Percentiles rank a stretch among this genome's conserved stretches.
Conservation (phyloP, 371 early-diverging fungal species). For the Mortierella sp. region DNA sequence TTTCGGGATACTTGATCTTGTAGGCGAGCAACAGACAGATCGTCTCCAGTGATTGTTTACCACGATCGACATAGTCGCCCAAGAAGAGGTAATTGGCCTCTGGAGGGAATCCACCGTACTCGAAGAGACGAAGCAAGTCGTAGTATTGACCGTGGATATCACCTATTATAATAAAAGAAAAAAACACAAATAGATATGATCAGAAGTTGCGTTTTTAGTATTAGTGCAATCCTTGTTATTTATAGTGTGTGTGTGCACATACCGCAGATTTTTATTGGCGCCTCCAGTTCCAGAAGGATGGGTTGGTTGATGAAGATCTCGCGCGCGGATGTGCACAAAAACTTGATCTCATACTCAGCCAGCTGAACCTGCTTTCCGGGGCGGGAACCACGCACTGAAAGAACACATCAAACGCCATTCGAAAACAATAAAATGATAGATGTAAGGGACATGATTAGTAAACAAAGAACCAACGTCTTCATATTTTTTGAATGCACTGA, state of each 20-base stretch:
- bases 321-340: slow-evolving; percentile 88
- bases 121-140: slow-evolving; percentile 90
- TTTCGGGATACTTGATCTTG: slow-evolving; percentile 97
- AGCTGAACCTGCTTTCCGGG: slow-evolving; percentile 90
- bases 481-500: too few species aligned
- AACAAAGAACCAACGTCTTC: too few species aligned
- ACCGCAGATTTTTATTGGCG: slow-evolving; percentile 96
- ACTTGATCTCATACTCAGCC: slow-evolving; percentile 87
- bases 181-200: not conserved
- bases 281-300: slow-evolving; percentile 91
- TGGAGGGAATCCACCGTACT: slow-evolving; percentile 88
- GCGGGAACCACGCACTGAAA: slow-evolving; percentile 89
- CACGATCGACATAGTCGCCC: slow-evolving; percentile 98
- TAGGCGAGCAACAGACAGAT: slow-evolving; percentile 92
- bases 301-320: slow-evolving; percentile 95
- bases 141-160: slow-evolving; percentile 96
- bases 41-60: slow-evolving; percentile 95
- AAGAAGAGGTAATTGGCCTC: slow-evolving; percentile 92
- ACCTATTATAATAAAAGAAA: slow-evolving; percentile 6
- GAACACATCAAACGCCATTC: not conserved
- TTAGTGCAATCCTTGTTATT: not conserved
- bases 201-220: not conserved
- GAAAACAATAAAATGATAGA: not conserved
- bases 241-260: slow-evolving; percentile 2
- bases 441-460: not conserved